Conservation (phyloP, 441 rosid species). For the Adansonia rubrostipa region DNA sequence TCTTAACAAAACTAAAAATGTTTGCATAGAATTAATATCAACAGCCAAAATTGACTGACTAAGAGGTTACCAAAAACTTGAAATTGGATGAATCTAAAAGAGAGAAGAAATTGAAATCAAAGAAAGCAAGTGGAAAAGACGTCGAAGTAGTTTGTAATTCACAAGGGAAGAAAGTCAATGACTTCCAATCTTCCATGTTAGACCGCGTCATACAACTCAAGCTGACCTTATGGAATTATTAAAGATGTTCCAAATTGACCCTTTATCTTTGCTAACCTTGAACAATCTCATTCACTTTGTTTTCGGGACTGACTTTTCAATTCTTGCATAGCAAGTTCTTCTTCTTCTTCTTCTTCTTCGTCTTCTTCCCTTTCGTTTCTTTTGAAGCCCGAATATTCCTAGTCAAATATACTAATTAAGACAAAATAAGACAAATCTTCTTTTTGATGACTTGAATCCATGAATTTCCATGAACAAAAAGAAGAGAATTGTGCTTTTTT, state of each 20-base stretch:
- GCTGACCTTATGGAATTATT: neutral
- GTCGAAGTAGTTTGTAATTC: neutral
- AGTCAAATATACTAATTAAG: neutral
- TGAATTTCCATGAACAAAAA: too few relatives aligned
- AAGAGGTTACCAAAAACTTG: neutral
- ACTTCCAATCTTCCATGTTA: conserved; percentile 32
- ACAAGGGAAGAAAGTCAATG: neutral
- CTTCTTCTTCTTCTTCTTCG: too few relatives aligned
- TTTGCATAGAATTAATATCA: neutral
- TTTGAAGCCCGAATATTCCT: neutral
- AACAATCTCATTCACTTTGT: neutral
- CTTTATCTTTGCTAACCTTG: neutral
- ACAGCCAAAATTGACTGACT: neutral
- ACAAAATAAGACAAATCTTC: neutral
- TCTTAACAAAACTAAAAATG: neutral
- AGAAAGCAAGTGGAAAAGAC: neutral
- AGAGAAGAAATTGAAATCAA: too few relatives aligned
- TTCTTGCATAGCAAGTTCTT: neutral
- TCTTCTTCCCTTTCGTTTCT: neutral
- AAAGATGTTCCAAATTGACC: neutral
- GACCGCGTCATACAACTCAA: conserved; percentile 28
- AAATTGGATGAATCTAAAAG: neutral
- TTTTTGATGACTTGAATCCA: too few relatives aligned
- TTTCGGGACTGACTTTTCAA: conserved; percentile 15
- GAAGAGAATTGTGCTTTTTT: too few relatives aligned